Percentiles rank a stretch among this genome's conserved stretches.
phyloP scores from a whole-genome alignment of 129 eudicot species.

The Tagetes erecta region DNA sequence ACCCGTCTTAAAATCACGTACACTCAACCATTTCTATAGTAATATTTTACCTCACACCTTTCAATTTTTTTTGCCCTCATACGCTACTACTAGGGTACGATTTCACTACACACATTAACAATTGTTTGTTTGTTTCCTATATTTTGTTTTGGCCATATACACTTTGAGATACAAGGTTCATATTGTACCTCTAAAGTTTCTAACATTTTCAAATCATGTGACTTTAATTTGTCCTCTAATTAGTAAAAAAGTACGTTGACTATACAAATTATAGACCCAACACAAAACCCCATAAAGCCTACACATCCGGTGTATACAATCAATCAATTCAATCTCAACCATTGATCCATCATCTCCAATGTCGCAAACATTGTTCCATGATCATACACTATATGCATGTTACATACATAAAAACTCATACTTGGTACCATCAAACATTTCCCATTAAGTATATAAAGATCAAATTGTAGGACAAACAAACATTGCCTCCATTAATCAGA shows the following conservation, averaged over 20 bases:
- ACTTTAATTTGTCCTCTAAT: background rate
- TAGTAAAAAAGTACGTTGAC: background rate
- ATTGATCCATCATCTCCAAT: slow-evolving; percentile 21
- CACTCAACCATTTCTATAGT: too few relatives aligned
- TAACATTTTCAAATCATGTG: background rate
- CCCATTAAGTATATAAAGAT: slow-evolving; percentile 54
- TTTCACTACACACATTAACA: too few relatives aligned
- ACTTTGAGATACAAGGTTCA: background rate
- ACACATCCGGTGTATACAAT: slow-evolving; percentile 12
- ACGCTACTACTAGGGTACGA: too few relatives aligned
- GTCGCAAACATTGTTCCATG: slow-evolving; percentile 23
- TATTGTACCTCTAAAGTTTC: background rate
- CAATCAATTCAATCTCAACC: slow-evolving; percentile 14
- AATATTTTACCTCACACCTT: too few relatives aligned
- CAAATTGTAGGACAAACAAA: slow-evolving; percentile 42
- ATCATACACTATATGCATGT: slow-evolving; percentile 22
- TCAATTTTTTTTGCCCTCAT: too few relatives aligned
- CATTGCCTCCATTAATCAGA: slow-evolving; percentile 48
- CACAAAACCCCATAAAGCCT: background rate
- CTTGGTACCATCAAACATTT: slow-evolving; percentile 30
- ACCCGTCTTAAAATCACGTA: too few relatives aligned
- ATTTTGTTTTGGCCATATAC: too few relatives aligned
- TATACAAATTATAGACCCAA: background rate
- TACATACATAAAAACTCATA: slow-evolving; percentile 8
- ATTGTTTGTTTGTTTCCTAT: too few relatives aligned